Evolutionary conservation across 257 asterid genomes (phyloP).

Genomic region (Jacaranda copaia): DNA sequence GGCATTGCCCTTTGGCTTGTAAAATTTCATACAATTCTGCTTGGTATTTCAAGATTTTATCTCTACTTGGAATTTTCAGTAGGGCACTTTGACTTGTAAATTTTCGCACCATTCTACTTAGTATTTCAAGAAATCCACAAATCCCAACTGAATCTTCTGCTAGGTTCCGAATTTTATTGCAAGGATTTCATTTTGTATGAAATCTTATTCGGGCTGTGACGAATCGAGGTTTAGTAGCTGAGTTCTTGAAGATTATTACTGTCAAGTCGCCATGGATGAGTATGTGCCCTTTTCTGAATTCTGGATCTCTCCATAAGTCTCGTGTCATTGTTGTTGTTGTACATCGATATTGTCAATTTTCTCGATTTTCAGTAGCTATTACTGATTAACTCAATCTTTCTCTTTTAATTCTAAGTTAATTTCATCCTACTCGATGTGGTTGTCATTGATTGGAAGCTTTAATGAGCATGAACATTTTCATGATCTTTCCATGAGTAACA

Average conservation of each 20-base stretch:
- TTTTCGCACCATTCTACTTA: constrained; percentile 21
- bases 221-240: constrained; percentile 37
- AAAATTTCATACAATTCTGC: background rate
- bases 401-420: no score
- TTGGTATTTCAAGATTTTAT: constrained; percentile 5
- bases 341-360: constrained; percentile 24
- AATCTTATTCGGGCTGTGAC: constrained; percentile 21
- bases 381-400: constrained; percentile 15
- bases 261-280: constrained; percentile 60
- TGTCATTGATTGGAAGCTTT: constrained; percentile 30
- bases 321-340: constrained; percentile 11
- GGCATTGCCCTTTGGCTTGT: background rate
- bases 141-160: constrained; percentile 32
- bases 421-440: background rate
- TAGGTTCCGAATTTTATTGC: constrained; percentile 22
- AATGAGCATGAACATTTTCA: background rate
- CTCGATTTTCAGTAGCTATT: background rate
- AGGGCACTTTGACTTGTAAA: constrained; percentile 26
- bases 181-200: background rate
- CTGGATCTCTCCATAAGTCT: constrained; percentile 22
- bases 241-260: constrained; percentile 32
- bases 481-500: constrained; percentile 24
- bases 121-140: constrained; percentile 27
- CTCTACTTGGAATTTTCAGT: background rate
- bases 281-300: constrained; percentile 39